Evolutionary conservation across 305 asterid species (phyloP).

Genomic region (Plantago coronopus): DNA sequence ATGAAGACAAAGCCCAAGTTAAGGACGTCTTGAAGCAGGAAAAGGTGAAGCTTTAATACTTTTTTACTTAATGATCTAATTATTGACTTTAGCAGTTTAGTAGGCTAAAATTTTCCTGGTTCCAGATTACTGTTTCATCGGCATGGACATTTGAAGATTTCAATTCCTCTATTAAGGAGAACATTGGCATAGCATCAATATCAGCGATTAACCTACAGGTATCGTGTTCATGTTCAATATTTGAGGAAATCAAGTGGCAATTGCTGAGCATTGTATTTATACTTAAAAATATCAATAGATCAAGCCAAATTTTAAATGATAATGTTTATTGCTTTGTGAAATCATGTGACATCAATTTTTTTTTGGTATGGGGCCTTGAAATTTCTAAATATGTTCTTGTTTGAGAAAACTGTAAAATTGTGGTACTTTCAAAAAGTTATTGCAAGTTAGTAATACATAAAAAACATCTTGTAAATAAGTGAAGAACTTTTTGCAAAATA

Average conservation of each 20-base stretch:
- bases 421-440: too few species aligned
- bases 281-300: background rate
- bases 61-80: slow-evolving; percentile 5
- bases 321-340: too few species aligned
- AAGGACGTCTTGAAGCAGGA: slow-evolving; percentile 77
- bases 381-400: background rate
- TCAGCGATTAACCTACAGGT: slow-evolving; percentile 79
- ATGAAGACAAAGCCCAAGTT: slow-evolving; percentile 64
- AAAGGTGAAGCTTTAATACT: slow-evolving; percentile 41
- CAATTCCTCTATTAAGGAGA: slow-evolving; percentile 48
- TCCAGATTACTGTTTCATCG: slow-evolving; percentile 57
- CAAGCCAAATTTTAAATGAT: background rate
- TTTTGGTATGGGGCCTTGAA: background rate
- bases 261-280: background rate
- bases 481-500: too few species aligned
- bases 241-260: background rate
- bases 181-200: slow-evolving; percentile 35
- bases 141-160: slow-evolving; percentile 74
- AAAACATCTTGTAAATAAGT: too few species aligned
- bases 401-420: too few species aligned
- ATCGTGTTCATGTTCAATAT: slow-evolving; percentile 4
- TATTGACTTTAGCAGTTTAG: slow-evolving; percentile 17
- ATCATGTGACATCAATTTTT: too few species aligned
- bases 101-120: slow-evolving; percentile 22
- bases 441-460: too few species aligned